phyloP scores from a whole-genome alignment of 2,329 filamentous ascomycete species.

The Tolypocladium sp. region DNA sequence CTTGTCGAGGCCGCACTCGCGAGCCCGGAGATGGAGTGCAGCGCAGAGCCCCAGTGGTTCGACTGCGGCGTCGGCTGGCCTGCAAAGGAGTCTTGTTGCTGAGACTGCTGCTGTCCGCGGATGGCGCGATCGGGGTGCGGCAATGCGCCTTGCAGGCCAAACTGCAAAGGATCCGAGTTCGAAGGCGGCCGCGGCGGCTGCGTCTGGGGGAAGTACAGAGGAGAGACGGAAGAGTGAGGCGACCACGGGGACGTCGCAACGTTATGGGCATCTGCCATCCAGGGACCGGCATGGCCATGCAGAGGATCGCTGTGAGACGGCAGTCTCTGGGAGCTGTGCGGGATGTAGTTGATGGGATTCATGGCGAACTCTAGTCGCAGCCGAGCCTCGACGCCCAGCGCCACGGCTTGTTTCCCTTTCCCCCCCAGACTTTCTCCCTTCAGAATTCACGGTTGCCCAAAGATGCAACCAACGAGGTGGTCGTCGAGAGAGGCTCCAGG shows the following conservation, averaged over 20 bases:
- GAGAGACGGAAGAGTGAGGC: conserved; percentile 1
- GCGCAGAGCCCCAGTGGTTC: not conserved
- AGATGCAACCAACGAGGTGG: not conserved
- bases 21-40: not conserved
- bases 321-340: conserved; percentile 12
- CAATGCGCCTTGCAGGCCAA: conserved; percentile 10
- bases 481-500: not conserved
- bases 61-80: not conserved
- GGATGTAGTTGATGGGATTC: conserved; percentile 23
- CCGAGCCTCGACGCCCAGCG: not conserved
- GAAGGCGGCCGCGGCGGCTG: conserved; percentile 8
- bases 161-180: conserved; percentile 11
- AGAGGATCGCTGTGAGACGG: conserved; percentile 1
- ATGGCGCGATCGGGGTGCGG: conserved; percentile 13
- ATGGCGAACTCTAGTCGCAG: conserved; percentile 6
- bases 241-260: not conserved
- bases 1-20: not conserved
- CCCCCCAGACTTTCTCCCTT: not conserved
- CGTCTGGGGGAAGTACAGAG: conserved; percentile 11
- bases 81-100: conserved; percentile 6
- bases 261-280: conserved; percentile 1
- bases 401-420: not conserved
- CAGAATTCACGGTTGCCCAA: not conserved
- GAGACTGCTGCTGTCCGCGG: conserved; percentile 4
- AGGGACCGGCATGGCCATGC: conserved; percentile 3